phyloP scores from a whole-genome alignment of 257 asterid genomes.

The Cinchona pubescens region DNA sequence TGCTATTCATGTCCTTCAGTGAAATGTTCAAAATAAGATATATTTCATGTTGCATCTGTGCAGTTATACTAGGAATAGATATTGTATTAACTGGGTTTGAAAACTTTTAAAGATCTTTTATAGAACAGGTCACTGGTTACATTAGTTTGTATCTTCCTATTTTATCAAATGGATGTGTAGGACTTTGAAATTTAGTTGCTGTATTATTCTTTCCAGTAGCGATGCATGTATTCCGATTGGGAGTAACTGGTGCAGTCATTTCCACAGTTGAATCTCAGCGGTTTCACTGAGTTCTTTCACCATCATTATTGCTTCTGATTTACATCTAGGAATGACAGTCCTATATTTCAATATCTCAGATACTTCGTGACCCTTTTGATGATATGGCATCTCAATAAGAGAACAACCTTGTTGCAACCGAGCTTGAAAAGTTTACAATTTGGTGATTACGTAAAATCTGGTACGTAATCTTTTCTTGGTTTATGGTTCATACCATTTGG shows the following conservation, averaged over 20 bases:
- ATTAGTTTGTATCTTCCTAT: too few species aligned
- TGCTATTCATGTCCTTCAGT: too few species aligned
- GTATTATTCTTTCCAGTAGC: constrained; percentile 39
- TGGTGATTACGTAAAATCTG: constrained; percentile 40
- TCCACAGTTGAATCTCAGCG: constrained; percentile 48
- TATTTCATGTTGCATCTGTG: too few species aligned
- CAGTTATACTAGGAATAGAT: too few species aligned
- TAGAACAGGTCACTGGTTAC: too few species aligned
- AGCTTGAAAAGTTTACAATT: constrained; percentile 31
- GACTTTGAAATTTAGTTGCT: constrained; percentile 39
- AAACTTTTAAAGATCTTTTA: too few species aligned
- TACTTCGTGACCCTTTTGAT: constrained; percentile 44
- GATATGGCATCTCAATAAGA: constrained; percentile 40
- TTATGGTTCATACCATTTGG: neutral
- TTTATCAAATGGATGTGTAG: constrained; percentile 26
- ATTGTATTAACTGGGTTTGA: too few species aligned
- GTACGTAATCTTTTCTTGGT: constrained; percentile 21
- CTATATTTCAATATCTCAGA: constrained; percentile 23
- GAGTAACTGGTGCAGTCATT: constrained; percentile 47
- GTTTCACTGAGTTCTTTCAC: constrained; percentile 28
- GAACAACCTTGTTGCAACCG: constrained; percentile 33
- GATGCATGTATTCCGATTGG: constrained; percentile 34
- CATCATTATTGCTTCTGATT: neutral
- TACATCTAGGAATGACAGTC: neutral
- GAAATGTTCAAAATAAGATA: too few species aligned